These are phyloP conservation scores for Aspergillus awamori DNA, from an alignment of 2,329 filamentous ascomycete genomes.

Conservation along the genomic window DNA sequence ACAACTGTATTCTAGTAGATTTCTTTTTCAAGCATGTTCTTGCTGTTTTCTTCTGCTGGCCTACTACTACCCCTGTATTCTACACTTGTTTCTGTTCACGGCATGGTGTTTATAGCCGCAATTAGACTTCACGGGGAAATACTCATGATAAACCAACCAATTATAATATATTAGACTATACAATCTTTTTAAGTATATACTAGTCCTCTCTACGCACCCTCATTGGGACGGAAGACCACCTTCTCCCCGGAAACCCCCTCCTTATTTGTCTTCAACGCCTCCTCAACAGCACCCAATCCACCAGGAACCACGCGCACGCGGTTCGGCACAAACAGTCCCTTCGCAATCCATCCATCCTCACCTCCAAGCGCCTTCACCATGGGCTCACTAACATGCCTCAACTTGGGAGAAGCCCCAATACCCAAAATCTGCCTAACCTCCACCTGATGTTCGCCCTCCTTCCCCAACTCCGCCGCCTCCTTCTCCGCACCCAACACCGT, in stretches of 20 bases:
- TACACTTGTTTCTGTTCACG: too few relatives aligned
- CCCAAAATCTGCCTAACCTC: slow-evolving; percentile 22
- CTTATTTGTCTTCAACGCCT: slow-evolving; percentile 22
- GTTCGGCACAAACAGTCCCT: slow-evolving; percentile 34
- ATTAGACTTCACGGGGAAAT: too few relatives aligned
- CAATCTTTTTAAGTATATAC: too few relatives aligned
- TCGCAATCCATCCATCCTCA: slow-evolving; percentile 28
- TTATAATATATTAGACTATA: too few relatives aligned
- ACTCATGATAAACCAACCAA: too few relatives aligned
- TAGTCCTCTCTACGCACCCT: background rate
- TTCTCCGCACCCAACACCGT: slow-evolving; percentile 7
- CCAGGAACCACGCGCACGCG: slow-evolving; percentile 30
- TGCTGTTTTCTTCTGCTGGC: too few relatives aligned
- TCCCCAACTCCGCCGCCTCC: background rate
- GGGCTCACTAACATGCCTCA: slow-evolving; percentile 36
- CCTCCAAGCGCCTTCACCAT: slow-evolving; percentile 26
- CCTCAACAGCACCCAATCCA: slow-evolving; percentile 28
- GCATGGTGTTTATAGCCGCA: too few relatives aligned
- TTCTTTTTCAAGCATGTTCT: too few relatives aligned
- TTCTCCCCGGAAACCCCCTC: slow-evolving; percentile 25
- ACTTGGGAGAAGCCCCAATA: slow-evolving; percentile 28
- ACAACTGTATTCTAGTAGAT: too few relatives aligned
- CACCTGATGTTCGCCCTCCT: slow-evolving; percentile 16
- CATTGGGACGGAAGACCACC: slow-evolving; percentile 19
- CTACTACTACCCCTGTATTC: too few relatives aligned